A percentile compares a stretch with the other conserved stretches of the same genome.
Evolutionary conservation across 1,284 basidiomycete genomes (phyloP).

Genomic region (Sparassis latifolia): DNA sequence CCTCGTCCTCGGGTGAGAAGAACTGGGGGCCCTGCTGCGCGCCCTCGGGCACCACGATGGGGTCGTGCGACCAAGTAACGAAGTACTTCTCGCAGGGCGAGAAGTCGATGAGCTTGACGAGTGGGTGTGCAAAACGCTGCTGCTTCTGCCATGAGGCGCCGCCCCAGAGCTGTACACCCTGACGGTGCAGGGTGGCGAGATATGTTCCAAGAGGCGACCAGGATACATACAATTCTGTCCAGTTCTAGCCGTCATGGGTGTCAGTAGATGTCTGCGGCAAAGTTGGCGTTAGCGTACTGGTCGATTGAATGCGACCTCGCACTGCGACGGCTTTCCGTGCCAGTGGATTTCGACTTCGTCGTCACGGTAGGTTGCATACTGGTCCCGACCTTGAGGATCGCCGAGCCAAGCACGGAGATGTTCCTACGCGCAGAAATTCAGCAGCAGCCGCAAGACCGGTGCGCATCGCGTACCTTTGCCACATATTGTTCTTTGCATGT

Average conservation of each 20-base stretch:
- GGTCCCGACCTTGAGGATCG: conserved; percentile 90
- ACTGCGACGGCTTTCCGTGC: conserved; percentile 89
- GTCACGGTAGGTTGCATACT: conserved; percentile 91
- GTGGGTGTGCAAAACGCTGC: conserved; percentile 91
- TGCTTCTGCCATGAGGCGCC: conserved; percentile 84
- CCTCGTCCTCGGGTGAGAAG: conserved; percentile 93
- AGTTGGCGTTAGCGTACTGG: conserved; percentile 40
- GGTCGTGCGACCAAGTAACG: conserved; percentile 97
- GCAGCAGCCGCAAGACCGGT: neutral
- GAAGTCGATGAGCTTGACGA: conserved; percentile 96
- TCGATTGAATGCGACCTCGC: conserved; percentile 75
- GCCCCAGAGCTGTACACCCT: conserved; percentile 96
- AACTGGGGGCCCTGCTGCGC: conserved; percentile 79
- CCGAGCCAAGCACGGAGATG: conserved; percentile 94
- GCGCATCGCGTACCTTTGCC: conserved; percentile 50
- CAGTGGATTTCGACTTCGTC: conserved; percentile 91
- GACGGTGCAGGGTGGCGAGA: conserved; percentile 90
- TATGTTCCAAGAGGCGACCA: conserved; percentile 98
- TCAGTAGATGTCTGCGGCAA: neutral
- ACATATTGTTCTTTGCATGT: conserved; percentile 60
- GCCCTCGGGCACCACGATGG: conserved; percentile 83
- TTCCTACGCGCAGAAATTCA: conserved; percentile 49
- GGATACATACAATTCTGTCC: conserved; percentile 96
- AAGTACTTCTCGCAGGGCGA: conserved; percentile 97
- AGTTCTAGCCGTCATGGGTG: conserved; percentile 36